Percentiles rank a stretch among this genome's conserved stretches.
Evolutionary conservation across 164 flowering plant genomes (phyloP).

Genomic region (Vitis rupestris): DNA sequence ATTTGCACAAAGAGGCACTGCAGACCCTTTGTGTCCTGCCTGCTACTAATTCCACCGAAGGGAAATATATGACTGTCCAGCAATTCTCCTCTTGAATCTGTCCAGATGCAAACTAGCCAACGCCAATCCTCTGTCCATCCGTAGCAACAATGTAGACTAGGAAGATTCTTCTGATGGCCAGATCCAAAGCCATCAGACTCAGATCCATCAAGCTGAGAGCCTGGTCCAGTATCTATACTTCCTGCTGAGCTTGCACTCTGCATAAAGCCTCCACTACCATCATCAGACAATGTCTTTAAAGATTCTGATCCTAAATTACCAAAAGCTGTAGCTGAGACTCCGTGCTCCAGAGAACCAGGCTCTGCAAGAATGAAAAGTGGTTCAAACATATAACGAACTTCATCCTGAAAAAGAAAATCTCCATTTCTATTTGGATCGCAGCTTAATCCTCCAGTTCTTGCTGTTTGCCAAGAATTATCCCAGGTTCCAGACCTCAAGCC

Average conservation of each 20-base stretch:
- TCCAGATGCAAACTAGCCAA: conserved; percentile 96
- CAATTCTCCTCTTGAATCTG: conserved; percentile 95
- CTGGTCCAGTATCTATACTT: conserved; percentile 52
- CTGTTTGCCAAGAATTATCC: conserved; percentile 86
- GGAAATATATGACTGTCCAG: conserved; percentile 92
- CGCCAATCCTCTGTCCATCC: conserved; percentile 99
- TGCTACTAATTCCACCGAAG: conserved; percentile 96
- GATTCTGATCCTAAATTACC: conserved; percentile 47
- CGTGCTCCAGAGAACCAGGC: conserved; percentile 79
- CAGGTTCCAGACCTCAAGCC: conserved; percentile 64
- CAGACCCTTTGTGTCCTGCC: conserved; percentile 97
- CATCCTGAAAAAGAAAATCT: conserved; percentile 58
- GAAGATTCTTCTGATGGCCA: conserved; percentile 41
- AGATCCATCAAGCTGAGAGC: conserved; percentile 59
- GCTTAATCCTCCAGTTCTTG: conserved; percentile 63
- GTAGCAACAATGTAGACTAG: conserved; percentile 95
- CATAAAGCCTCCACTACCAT: conserved; percentile 48
- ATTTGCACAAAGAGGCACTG: conserved; percentile 89
- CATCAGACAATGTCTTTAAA: conserved; percentile 54
- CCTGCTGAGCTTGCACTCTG: conserved; percentile 50
- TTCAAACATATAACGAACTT: conserved; percentile 72
- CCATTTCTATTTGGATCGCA: conserved; percentile 57
- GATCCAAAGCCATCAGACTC: conserved; percentile 59
- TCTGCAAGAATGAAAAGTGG: conserved; percentile 95
- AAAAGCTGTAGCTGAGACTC: conserved; percentile 40